Conservation (phyloP, 306 rosid species). For the Trifolium repens region DNA sequence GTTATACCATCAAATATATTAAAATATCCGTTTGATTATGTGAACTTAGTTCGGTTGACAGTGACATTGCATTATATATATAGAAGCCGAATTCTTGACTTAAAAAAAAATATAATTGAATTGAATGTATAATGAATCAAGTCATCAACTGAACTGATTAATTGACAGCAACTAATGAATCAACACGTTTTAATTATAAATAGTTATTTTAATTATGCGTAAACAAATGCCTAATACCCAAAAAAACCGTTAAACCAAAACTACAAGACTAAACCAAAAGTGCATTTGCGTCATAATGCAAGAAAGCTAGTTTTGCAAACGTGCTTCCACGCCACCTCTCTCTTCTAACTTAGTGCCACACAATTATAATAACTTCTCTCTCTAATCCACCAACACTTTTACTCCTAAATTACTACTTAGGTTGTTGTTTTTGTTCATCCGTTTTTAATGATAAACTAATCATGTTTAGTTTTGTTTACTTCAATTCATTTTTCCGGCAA, state of each 20-base stretch:
- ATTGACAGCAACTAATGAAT: neutral
- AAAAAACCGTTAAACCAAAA: neutral
- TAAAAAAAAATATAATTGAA: neutral
- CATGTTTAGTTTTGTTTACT: slow-evolving; percentile 46
- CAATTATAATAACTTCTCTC: neutral
- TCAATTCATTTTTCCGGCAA: slow-evolving; percentile 41
- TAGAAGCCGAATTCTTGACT: too few relatives aligned
- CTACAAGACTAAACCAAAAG: neutral
- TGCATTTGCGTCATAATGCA: slow-evolving; percentile 6
- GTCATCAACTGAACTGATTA: too few relatives aligned
- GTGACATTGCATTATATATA: too few relatives aligned
- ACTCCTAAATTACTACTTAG: neutral
- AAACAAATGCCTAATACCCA: neutral
- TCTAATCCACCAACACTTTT: neutral
- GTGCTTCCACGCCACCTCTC: slow-evolving; percentile 45
- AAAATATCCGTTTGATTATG: too few relatives aligned
- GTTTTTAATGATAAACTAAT: neutral
- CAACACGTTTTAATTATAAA: neutral
- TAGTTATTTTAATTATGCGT: neutral
- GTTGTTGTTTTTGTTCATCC: too few relatives aligned
- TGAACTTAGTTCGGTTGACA: too few relatives aligned
- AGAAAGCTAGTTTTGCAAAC: neutral
- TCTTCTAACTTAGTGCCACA: slow-evolving; percentile 2
- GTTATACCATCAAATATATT: too few relatives aligned
- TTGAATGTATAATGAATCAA: too few relatives aligned